Evolutionary conservation across 768 basidiomycete genomes (phyloP), one percentile per base, ranked within the genome.

Genomic region (Holtermannia corniformis): DNA sequence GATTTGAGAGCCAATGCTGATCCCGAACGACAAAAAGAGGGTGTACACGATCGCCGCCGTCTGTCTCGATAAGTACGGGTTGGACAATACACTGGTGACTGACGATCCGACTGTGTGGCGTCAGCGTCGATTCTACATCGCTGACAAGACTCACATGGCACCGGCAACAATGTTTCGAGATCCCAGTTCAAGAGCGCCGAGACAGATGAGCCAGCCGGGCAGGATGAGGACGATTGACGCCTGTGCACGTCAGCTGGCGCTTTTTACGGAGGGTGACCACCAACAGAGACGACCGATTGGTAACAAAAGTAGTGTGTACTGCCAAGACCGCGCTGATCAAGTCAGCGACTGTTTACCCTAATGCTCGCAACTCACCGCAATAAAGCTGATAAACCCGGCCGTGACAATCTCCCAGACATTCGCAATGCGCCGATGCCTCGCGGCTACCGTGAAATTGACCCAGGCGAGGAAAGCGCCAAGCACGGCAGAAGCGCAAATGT

Each of bases 371-470:
- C 64, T 58, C 41, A 66, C 62, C 24, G 65, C 55, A 12, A 63
- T 28, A 28, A 67, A 67, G 32, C 60, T 57, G 32, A 67, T 50
- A 24, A 67, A 55, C 0, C 65, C 65, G 3, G 65, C 65, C 41
- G 63, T 64, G 13, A 56, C 60, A 43, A 67, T 62, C 37, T 67
- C 65, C 41, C 63, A 67, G 42, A 67, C 62, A 23, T 62, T 62
- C 26, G 56, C 56, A 24, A 62, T 55, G 19, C 61, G 44, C 20
- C 54, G 46, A 26, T 63, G 58, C 24, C 58, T 59, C 41, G 56
- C 54, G 2, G 58, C 56, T 7, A 67, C 47, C n/a, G 56, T 62
- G 47, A 61, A 61, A 23, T 61, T 54, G 19, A 60, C 55, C 20
- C 59, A 60, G 11, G 60, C 60, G 1, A 67, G 54, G 44, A 62